Percentiles rank a stretch among this genome's conserved stretches.
These are phyloP conservation scores for Fusarium sp. DNA, from an alignment of 2,329 filamentous ascomycete genomes.

Conservation along the genomic window DNA sequence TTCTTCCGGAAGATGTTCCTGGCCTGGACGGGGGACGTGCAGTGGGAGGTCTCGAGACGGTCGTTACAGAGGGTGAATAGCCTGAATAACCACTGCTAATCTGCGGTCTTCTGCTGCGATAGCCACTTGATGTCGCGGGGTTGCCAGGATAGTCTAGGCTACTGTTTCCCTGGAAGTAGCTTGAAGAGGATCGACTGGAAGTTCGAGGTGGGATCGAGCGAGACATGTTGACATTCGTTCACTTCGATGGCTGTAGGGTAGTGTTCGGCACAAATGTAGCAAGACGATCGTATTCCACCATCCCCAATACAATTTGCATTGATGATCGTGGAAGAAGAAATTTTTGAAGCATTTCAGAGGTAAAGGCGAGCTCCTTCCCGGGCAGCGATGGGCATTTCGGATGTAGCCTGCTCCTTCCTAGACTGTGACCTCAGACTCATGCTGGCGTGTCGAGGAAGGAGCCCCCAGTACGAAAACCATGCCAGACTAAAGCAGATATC, in stretches of 20 bases:
- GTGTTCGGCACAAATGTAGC: too few relatives aligned
- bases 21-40: conserved; percentile 44
- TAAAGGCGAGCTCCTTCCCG: background rate
- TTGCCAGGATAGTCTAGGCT: background rate
- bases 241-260: background rate
- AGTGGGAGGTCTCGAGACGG: conserved; percentile 37
- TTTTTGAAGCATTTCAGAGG: background rate
- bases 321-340: background rate
- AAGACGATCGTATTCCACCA: background rate
- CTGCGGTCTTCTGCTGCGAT: background rate
- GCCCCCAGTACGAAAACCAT: fast-evolving
- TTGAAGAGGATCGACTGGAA: conserved; percentile 31
- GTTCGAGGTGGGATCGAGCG: conserved; percentile 12
- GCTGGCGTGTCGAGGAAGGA: fast-evolving
- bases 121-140: conserved; percentile 1
- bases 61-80: conserved; percentile 28
- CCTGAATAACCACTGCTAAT: conserved; percentile 9
- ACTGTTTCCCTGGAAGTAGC: conserved; percentile 40
- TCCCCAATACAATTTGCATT: background rate
- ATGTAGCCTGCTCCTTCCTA: background rate
- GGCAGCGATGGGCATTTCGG: background rate
- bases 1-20: conserved; percentile 58
- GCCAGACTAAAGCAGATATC: background rate
- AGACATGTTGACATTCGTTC: conserved; percentile 4
- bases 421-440: fast-evolving